phyloP scores from a whole-genome alignment of 2,329 filamentous ascomycete species.

The Cladophialophora yegresii region DNA sequence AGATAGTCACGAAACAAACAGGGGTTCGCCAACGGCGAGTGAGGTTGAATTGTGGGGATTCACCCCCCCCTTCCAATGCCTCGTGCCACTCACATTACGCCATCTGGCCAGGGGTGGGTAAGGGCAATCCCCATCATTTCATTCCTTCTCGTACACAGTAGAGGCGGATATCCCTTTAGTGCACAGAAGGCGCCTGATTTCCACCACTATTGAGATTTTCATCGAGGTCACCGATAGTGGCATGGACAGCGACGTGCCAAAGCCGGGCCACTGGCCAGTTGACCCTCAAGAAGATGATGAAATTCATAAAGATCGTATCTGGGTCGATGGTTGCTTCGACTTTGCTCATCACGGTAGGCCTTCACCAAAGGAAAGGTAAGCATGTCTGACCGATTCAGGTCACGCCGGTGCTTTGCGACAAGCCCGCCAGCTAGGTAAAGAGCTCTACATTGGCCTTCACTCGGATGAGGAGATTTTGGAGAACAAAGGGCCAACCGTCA shows the following conservation, averaged over 20 bases:
- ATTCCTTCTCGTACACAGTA: constrained; percentile 6
- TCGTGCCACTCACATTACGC: constrained; percentile 14
- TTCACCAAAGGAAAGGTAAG: constrained; percentile 23
- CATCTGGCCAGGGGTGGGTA: constrained; percentile 28
- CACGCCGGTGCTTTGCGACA: constrained; percentile 97
- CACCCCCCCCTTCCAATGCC: background rate
- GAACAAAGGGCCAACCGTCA: constrained; percentile 97
- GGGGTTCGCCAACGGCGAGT: background rate
- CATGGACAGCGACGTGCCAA: constrained; percentile 46
- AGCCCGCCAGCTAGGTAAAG: constrained; percentile 83
- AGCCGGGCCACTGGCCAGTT: constrained; percentile 63
- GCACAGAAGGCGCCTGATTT: background rate
- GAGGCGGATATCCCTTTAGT: background rate
- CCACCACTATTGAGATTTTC: background rate
- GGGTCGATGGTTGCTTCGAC: constrained; percentile 99
- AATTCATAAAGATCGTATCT: constrained; percentile 72
- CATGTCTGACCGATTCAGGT: constrained; percentile 53
- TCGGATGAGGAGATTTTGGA: constrained; percentile 93
- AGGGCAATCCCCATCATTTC: constrained; percentile 4
- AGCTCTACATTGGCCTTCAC: constrained; percentile 90
- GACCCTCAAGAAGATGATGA: constrained; percentile 61
- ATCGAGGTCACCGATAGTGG: background rate
- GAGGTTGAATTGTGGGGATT: background rate
- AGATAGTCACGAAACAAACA: constrained; percentile 8
- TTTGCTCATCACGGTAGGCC: constrained; percentile 89